Evolutionary conservation across 1,284 basidiomycete genomes (phyloP).

Genomic region (Fistulinella cinereoalba): DNA sequence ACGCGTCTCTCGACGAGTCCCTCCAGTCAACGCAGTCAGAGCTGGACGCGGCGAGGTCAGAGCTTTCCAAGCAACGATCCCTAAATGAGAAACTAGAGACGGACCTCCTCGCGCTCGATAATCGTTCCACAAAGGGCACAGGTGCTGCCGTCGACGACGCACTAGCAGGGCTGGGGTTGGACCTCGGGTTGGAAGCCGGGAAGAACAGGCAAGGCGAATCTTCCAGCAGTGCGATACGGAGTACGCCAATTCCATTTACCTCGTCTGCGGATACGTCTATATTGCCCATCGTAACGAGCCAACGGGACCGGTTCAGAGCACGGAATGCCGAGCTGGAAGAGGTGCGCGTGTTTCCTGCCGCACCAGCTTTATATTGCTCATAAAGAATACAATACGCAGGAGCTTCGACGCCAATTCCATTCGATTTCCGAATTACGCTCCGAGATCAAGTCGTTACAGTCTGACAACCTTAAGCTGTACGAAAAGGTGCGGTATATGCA

Average conservation of each 20-base stretch:
- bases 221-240: slow-evolving; percentile 38
- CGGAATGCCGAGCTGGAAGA: slow-evolving; percentile 97
- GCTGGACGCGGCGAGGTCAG: slow-evolving; percentile 56
- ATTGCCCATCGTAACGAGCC: slow-evolving; percentile 93
- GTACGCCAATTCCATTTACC: slow-evolving; percentile 65
- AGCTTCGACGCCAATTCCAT: slow-evolving; percentile 92
- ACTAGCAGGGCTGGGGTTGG: slow-evolving; percentile 72
- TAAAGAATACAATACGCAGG: slow-evolving; percentile 44
- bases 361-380: background rate
- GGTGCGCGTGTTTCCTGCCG: slow-evolving; percentile 39
- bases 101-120: slow-evolving; percentile 82
- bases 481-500: slow-evolving; percentile 98
- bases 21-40: slow-evolving; percentile 59
- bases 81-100: slow-evolving; percentile 91
- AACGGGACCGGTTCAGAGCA: slow-evolving; percentile 93
- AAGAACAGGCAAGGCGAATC: slow-evolving; percentile 22
- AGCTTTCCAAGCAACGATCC: slow-evolving; percentile 72
- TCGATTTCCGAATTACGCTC: slow-evolving; percentile 86
- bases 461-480: slow-evolving; percentile 92
- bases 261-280: slow-evolving; percentile 86
- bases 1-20: slow-evolving; percentile 73
- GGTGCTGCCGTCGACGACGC: slow-evolving; percentile 42
- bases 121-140: slow-evolving; percentile 32
- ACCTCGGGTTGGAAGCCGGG: slow-evolving; percentile 14
- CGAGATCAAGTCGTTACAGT: slow-evolving; percentile 86